Evolutionary conservation across 208 protist species (phyloP).

Genomic region (Leishmania tropica): DNA sequence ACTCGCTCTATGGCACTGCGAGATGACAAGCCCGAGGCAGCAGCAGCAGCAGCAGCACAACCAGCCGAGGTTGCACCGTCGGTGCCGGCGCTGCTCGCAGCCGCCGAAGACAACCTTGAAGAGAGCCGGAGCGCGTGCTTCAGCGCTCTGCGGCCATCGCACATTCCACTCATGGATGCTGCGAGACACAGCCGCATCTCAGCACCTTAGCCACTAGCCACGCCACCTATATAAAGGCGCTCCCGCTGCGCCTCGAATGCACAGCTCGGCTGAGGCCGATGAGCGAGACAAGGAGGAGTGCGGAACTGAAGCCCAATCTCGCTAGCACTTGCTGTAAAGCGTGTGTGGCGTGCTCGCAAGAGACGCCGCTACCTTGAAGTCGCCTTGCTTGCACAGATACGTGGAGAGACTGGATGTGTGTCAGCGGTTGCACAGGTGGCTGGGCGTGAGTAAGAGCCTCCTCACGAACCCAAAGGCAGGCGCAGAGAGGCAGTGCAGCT

Average conservation of each 20-base stretch:
- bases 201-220: too few relatives aligned
- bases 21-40: neutral
- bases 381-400: too few relatives aligned
- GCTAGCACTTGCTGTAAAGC: neutral
- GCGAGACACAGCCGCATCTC: neutral
- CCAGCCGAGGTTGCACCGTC: neutral
- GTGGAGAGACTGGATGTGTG: neutral
- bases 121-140: neutral
- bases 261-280: neutral
- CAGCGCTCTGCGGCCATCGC: neutral
- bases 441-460: neutral
- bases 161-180: neutral
- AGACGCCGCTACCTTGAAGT: too few relatives aligned
- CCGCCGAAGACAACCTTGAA: neutral
- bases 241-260: neutral
- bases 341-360: too few relatives aligned
- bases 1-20: slow-evolving; percentile 7
- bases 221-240: too few relatives aligned
- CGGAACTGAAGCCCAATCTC: neutral
- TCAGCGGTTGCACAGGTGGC: neutral
- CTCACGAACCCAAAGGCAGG: neutral
- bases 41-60: neutral
- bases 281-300: neutral
- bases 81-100: neutral
- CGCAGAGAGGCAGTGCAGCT: neutral